Conservation (phyloP, 768 basidiomycete genomes). For the Asterophora lycoperdoides region DNA sequence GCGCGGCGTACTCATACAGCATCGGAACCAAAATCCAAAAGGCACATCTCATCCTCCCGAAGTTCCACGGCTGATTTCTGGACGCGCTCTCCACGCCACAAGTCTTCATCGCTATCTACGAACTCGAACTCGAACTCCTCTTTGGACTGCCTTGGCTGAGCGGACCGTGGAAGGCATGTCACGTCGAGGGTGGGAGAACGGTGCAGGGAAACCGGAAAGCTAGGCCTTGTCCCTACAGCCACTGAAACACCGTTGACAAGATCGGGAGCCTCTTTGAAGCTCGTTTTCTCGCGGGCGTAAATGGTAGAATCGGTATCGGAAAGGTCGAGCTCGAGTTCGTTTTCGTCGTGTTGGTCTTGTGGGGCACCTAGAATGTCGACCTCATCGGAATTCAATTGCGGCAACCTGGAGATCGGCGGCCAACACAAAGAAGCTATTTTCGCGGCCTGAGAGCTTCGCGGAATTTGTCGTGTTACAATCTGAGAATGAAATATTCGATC, state of each 20-base stretch:
- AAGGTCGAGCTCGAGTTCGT: conserved; percentile 13
- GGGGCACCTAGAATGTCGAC: background rate
- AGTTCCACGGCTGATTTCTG: background rate
- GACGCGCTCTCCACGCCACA: conserved; percentile 5
- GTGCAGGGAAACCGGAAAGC: conserved; percentile 10
- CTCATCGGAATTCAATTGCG: conserved; percentile 1
- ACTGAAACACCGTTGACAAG: conserved; percentile 16
- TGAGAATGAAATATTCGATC: conserved; percentile 9
- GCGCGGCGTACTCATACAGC: background rate
- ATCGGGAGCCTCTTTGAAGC: conserved; percentile 4
- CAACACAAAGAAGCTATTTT: conserved; percentile 1
- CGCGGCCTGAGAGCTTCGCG: conserved; percentile 8
- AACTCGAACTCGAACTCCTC: conserved; percentile 4
- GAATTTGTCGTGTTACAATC: conserved; percentile 2
- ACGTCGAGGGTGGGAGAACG: conserved; percentile 11
- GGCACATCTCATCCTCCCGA: conserved; percentile 8
- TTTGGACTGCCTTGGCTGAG: conserved; percentile 10
- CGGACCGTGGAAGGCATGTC: conserved; percentile 15
- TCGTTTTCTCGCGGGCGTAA: conserved; percentile 3
- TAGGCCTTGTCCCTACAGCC: conserved; percentile 8
- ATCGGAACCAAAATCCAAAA: conserved; percentile 10
- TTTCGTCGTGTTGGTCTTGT: conserved; percentile 2
- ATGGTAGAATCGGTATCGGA: conserved; percentile 10
- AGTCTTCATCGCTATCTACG: conserved; percentile 12
- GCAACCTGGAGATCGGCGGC: conserved; percentile 6